phyloP scores from a whole-genome alignment of 2,329 filamentous ascomycete genomes.

The Neurospora sp. region DNA sequence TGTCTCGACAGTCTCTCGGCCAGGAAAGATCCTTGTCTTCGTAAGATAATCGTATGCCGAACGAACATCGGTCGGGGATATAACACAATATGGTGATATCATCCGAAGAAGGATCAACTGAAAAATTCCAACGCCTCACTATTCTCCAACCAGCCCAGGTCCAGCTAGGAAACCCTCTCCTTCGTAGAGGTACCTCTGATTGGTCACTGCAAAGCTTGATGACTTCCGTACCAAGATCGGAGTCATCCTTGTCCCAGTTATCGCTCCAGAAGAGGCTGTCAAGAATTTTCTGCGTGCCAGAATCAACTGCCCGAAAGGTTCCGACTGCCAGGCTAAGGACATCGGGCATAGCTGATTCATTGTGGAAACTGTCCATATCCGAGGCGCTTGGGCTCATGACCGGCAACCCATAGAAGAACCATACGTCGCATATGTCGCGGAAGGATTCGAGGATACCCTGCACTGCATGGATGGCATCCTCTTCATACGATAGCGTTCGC shows the following conservation, averaged over 20 bases:
- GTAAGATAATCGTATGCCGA: not conserved
- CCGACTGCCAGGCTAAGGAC: no score
- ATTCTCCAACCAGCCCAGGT: not conserved
- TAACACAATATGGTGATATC: not conserved
- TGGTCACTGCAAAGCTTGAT: not conserved
- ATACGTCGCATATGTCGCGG: not conserved
- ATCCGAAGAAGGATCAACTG: no score
- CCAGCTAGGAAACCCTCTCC: not conserved
- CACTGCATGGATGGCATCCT: not conserved
- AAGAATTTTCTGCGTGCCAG: not conserved
- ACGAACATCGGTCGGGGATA: not conserved
- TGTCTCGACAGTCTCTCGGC: rapidly evolving
- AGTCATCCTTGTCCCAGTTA: not conserved
- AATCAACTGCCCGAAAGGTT: not conserved
- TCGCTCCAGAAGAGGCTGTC: not conserved
- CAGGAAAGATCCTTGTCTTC: not conserved
- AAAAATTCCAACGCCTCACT: no score
- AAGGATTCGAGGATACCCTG: not conserved
- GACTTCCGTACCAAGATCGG: no score
- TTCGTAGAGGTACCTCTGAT: not conserved
- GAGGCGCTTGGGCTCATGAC: not conserved
- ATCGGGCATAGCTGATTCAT: not conserved
- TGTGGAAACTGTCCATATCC: rapidly evolving
- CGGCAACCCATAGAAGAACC: not conserved
- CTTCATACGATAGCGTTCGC: not conserved